Evolutionary conservation across 345 rosid species (phyloP).

Genomic region (Salix dunnii): DNA sequence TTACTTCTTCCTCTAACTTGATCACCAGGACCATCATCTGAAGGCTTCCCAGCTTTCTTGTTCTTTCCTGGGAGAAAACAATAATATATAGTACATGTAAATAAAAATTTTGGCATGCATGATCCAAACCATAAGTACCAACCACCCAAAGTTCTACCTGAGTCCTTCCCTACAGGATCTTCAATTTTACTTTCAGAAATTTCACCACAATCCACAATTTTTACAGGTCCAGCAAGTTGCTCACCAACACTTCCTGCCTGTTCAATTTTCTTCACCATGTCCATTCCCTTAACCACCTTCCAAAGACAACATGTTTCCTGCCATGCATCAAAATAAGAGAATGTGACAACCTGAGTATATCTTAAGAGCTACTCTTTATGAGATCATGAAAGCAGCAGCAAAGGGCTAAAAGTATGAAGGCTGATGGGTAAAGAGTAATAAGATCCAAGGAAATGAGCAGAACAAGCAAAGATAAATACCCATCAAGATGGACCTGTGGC

Average conservation of each 20-base stretch:
- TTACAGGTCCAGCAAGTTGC: conserved; percentile 51
- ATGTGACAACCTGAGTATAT: background rate
- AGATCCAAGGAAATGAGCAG: conserved; percentile 9
- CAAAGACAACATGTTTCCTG: conserved; percentile 98
- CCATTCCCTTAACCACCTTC: conserved; percentile 82
- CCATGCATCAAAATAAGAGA: conserved; percentile 15
- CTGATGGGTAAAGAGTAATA: background rate
- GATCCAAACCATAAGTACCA: background rate
- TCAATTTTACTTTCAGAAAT: conserved; percentile 44
- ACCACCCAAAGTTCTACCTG: conserved; percentile 38
- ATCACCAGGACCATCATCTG: conserved; percentile 54
- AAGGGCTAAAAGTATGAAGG: background rate
- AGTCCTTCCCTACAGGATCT: conserved; percentile 44
- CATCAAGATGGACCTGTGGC: conserved; percentile 82
- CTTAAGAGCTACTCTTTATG: background rate
- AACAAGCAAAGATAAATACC: conserved; percentile 47
- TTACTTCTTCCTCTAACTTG: conserved; percentile 38
- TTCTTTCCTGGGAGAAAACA: conserved; percentile 48
- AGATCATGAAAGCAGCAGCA: background rate
- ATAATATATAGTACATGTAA: conserved; percentile 3
- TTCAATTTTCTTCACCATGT: conserved; percentile 73
- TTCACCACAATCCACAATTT: conserved; percentile 76
- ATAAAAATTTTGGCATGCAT: background rate
- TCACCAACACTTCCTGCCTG: conserved; percentile 66
- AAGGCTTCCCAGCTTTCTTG: conserved; percentile 48